Conservation (phyloP, 805 yeast species). For the Candida nanaspora region DNA sequence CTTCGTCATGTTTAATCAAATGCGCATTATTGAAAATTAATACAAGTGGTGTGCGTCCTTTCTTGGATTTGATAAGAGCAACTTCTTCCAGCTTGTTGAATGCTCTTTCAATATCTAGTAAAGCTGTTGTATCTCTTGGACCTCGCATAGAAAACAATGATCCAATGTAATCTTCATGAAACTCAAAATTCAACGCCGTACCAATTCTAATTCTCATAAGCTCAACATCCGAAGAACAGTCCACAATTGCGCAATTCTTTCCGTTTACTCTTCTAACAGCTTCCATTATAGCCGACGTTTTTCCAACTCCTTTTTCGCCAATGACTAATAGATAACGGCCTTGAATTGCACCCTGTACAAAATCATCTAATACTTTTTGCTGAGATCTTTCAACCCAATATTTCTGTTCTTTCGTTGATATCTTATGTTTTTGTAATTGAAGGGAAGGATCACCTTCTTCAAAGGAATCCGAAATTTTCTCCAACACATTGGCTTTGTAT, state of each 20-base stretch:
- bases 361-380: slow-evolving; percentile 55
- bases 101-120: slow-evolving; percentile 77
- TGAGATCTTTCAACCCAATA: slow-evolving; percentile 71
- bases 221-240: slow-evolving; percentile 84
- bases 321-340: slow-evolving; percentile 69
- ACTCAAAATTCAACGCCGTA: slow-evolving; percentile 64
- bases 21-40: slow-evolving; percentile 71
- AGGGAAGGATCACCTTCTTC: slow-evolving; percentile 60
- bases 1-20: slow-evolving; percentile 67
- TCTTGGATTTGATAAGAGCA: slow-evolving; percentile 43
- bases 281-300: slow-evolving; percentile 67
- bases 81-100: slow-evolving; percentile 69
- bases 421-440: slow-evolving; percentile 48
- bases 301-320: slow-evolving; percentile 87
- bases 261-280: slow-evolving; percentile 61
- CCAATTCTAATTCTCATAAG: slow-evolving; percentile 73
- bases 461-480: slow-evolving; percentile 61
- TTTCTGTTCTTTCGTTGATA: slow-evolving; percentile 29
- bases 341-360: slow-evolving; percentile 51
- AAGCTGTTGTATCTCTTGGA: slow-evolving; percentile 78
- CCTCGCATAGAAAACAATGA: slow-evolving; percentile 74
- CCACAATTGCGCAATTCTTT: slow-evolving; percentile 58
- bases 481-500: slow-evolving; percentile 51
- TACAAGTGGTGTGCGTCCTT: slow-evolving; percentile 49
- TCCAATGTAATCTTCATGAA: slow-evolving; percentile 77